Conservation (phyloP, 2,329 filamentous ascomycete genomes). For the Leptosphaerulina australis region DNA sequence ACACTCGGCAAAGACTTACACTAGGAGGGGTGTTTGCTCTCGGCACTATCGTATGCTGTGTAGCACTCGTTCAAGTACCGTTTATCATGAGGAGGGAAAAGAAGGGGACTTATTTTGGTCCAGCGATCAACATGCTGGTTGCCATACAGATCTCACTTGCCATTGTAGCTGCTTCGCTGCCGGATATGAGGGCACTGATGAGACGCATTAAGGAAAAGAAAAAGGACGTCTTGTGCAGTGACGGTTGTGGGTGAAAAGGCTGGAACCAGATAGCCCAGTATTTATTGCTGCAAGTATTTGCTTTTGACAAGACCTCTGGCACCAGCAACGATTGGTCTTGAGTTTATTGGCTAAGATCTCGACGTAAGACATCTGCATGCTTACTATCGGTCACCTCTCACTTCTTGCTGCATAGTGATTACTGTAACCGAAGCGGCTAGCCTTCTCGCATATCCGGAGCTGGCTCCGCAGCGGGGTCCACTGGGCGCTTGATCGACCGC, state of each 20-base stretch:
- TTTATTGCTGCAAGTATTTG: too few relatives aligned
- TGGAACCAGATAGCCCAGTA: not conserved
- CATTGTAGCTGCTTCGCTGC: slow-evolving; percentile 35
- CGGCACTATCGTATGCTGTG: slow-evolving; percentile 35
- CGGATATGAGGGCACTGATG: slow-evolving; percentile 33
- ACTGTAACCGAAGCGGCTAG: slow-evolving; percentile 2
- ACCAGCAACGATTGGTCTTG: too few relatives aligned
- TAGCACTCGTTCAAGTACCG: slow-evolving; percentile 37
- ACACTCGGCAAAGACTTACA: slow-evolving; percentile 27
- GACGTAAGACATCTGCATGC: not conserved
- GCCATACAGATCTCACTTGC: slow-evolving; percentile 35
- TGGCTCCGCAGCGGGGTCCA: not conserved
- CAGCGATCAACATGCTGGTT: slow-evolving; percentile 35
- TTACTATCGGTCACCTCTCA: not conserved
- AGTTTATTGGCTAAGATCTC: not conserved
- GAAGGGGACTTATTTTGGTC: slow-evolving; percentile 32
- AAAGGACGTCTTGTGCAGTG: not conserved
- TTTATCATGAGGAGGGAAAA: slow-evolving; percentile 33
- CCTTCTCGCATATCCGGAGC: slow-evolving; percentile 1
- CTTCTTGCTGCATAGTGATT: not conserved
- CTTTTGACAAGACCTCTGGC: too few relatives aligned
- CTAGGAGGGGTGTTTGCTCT: slow-evolving; percentile 33
- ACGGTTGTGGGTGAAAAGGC: slow-evolving; percentile 6
- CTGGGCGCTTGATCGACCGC: slow-evolving; percentile 4
- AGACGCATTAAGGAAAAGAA: slow-evolving; percentile 4